Evolutionary conservation across 345 rosid genomes (phyloP), one percentile per base, ranked within the genome.

Genomic region (Angophora floribunda): DNA sequence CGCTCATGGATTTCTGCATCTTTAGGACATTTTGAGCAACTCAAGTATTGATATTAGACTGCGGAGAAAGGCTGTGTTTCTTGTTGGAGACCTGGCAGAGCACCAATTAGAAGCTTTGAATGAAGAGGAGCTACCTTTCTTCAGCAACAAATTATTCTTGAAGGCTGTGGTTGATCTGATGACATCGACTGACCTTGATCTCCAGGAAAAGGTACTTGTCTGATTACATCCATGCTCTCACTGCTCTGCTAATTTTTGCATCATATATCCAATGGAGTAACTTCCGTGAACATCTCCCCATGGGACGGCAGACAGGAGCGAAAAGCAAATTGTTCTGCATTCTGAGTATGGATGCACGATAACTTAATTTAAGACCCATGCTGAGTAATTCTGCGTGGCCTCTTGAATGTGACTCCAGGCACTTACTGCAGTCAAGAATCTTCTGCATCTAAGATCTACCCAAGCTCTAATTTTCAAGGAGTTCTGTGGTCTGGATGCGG

Each of bases 121-220:
- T 70, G 92, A 92, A 88, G 89, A 86, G 45, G 96, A 93, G 85
- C 92, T 75, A 61, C 93, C 94, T 32, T 90, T 94, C 88, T 93
- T 98, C 90, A 88, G 92, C 89, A 93, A 93, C 89, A 93, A 49
- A 57, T 51, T 92, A 59, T 95, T 98, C 89, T 90, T 98, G 88
- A 96, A 98, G 93, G 93, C 98, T 15, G 90, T 97, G 51, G 97
- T 98, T 86, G 97, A 97, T 92, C 93, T 95, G 75, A 93, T 93
- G 17, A 57, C 88, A 82, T 92, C 94, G 19, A 57, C 88, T 61
- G 99, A 98, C 92, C 96, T 96, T 88, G 99, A 98, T 93, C 95
- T 97, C 91, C 99, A 94, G 91, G 99, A 98, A 88, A 98, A 98
- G 99, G 99, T 94, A 70, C 51, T 75, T 87, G 55, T 88, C 85